Base-by-base conservation (phyloP, 495 filamentous ascomycete species). In the Evernia prunastri region DNA sequence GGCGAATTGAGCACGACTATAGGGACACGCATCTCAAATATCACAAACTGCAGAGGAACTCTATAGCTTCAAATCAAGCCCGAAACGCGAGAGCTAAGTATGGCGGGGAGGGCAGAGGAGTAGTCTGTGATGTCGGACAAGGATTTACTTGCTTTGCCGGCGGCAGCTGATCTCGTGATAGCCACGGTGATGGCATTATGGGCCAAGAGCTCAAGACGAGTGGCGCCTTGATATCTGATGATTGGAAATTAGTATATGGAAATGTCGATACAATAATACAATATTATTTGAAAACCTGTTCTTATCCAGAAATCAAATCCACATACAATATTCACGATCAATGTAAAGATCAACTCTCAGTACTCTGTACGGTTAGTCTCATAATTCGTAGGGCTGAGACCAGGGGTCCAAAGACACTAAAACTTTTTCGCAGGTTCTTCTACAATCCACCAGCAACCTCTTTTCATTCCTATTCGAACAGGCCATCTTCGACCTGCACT, bases 91-190 rank as follows among this genome's bases (percentile, higher is more conserved):
- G 13, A 12, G 10, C 36, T 12, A 39, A 39, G 2, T 39, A 11
- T 12, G 36, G 36, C 36, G 13, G 13, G 36, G 10, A 39, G 36
- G 36, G 6, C 36, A 39, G 36, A 6, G 36, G 36, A 12, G 10
- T 8, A 39, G 10, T 11, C 13, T 12, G 36, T 39, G 10, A 39
- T 39, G 36, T 12, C 36, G 6, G 36, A 39, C 10, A 39, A 39
- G 0, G 13, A 6, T 39, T 39, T 12, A 12, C 36, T 12, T 9
- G 2, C 6, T 9, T 12, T 39, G 13, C 10, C 36, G 36, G 10
- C 10, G 36, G 36, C 36, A 2, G 47, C 67, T 67, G 20, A 64
- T 45, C n/a, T 61, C 71, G 57, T 59, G 40, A 27, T 65, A 63
- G 61, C 2, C n/a, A 54, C 7, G 20, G 11, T 17, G 0, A 27